These are phyloP conservation scores for Melaleuca alternifolia DNA, from an alignment of 345 rosid species.

Conservation along the genomic window DNA sequence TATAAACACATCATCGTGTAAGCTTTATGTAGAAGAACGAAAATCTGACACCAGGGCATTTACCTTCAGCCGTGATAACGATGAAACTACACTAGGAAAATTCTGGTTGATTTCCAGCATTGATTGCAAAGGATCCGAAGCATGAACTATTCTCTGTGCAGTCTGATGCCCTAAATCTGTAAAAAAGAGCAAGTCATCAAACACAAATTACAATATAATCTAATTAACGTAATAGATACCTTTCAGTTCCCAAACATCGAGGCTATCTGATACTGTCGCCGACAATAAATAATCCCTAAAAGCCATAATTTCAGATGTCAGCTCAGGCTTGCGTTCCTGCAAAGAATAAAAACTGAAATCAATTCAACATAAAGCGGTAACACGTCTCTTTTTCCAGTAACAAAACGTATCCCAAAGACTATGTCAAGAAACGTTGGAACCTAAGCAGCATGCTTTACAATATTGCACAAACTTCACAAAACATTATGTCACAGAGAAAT, in stretches of 20 bases:
- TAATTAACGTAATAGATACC: conserved; percentile 28
- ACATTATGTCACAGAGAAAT: neutral
- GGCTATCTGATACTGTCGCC: conserved; percentile 83
- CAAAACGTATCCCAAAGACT: neutral
- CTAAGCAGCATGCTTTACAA: neutral
- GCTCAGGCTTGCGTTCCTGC: conserved; percentile 94
- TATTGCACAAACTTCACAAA: neutral
- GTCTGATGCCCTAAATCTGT: conserved; percentile 99
- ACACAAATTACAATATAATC: neutral
- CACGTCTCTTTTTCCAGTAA: neutral
- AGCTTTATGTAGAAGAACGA: neutral
- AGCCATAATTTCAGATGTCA: conserved; percentile 78
- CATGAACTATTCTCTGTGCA: conserved; percentile 90
- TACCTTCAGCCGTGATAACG: conserved; percentile 98
- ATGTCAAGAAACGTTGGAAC: neutral
- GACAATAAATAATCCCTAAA: conserved; percentile 88
- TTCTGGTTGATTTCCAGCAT: conserved; percentile 98
- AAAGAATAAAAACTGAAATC: neutral
- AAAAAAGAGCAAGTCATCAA: conserved; percentile 7
- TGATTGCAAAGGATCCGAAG: conserved; percentile 87
- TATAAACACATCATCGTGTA: neutral
- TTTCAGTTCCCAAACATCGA: conserved; percentile 97
- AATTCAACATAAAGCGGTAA: neutral
- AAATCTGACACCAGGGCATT: neutral
- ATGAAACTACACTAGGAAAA: conserved; percentile 93